These are phyloP conservation scores for Candida gigantensis DNA, from an alignment of 1,139 yeast species.

Conservation along the genomic window DNA sequence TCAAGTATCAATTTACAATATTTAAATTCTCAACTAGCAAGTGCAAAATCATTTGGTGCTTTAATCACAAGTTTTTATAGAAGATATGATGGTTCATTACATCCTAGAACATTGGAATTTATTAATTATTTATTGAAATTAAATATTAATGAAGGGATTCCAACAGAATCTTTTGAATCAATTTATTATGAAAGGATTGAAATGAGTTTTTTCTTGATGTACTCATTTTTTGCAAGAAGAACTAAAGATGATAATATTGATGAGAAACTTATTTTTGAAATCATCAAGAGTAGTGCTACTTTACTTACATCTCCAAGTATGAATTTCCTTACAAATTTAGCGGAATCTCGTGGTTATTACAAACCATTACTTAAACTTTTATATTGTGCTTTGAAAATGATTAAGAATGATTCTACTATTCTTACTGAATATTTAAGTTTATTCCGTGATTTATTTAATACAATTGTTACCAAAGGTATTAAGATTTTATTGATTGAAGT, in stretches of 20 bases:
- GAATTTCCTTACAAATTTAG: constrained; percentile 43
- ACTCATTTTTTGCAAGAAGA: constrained; percentile 40
- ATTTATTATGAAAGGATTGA: constrained; percentile 67
- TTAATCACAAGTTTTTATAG: constrained; percentile 65
- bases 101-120: constrained; percentile 40
- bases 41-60: constrained; percentile 79
- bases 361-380: constrained; percentile 63
- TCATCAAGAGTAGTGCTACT: constrained; percentile 42
- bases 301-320: constrained; percentile 49
- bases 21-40: constrained; percentile 64
- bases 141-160: constrained; percentile 55
- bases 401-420: constrained; percentile 41
- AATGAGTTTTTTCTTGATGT: constrained; percentile 64
- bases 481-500: constrained; percentile 54
- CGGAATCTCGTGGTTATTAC: constrained; percentile 45
- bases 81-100: constrained; percentile 34
- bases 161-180: constrained; percentile 48
- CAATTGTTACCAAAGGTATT: constrained; percentile 61
- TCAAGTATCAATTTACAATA: constrained; percentile 68
- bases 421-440: constrained; percentile 52
- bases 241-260: constrained; percentile 25
- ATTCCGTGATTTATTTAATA: constrained; percentile 56
- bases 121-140: constrained; percentile 52
- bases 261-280: constrained; percentile 31
- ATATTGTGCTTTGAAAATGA: constrained; percentile 47